Evolutionary conservation across 805 yeast genomes (phyloP).

Genomic region (Cyberlindnera subsufficiens): DNA sequence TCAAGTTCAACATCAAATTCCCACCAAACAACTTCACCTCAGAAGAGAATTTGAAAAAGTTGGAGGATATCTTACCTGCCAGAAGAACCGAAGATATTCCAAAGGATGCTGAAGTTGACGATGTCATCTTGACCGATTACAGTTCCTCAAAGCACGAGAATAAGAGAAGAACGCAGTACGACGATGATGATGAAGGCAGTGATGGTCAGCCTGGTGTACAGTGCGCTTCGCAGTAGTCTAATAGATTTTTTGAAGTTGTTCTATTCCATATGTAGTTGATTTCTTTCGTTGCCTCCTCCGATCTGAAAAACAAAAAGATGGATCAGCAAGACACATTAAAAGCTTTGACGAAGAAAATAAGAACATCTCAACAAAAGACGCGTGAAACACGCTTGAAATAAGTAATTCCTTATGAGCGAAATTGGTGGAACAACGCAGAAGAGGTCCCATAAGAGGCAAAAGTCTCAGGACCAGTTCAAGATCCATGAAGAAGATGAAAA

Average conservation of each 20-base stretch:
- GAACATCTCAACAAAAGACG: too few relatives aligned
- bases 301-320: too few relatives aligned
- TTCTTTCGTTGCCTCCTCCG: neutral
- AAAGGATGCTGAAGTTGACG: constrained; percentile 71
- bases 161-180: constrained; percentile 31
- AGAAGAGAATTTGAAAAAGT: constrained; percentile 66
- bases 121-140: constrained; percentile 63
- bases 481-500: too few relatives aligned
- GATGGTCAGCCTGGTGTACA: constrained; percentile 72
- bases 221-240: constrained; percentile 81
- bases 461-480: too few relatives aligned
- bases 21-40: constrained; percentile 68
- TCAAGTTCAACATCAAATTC: constrained; percentile 86
- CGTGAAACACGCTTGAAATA: too few relatives aligned
- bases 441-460: too few relatives aligned
- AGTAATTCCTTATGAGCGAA: too few relatives aligned
- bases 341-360: too few relatives aligned
- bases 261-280: neutral
- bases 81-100: constrained; percentile 56
- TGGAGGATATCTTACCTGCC: constrained; percentile 76
- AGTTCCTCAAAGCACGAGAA: constrained; percentile 58
- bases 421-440: neutral
- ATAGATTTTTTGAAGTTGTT: constrained; percentile 9
- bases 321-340: too few relatives aligned
- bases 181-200: constrained; percentile 56